Conservation (phyloP, 345 rosid genomes). For the Melaleuca quinquenervia region DNA sequence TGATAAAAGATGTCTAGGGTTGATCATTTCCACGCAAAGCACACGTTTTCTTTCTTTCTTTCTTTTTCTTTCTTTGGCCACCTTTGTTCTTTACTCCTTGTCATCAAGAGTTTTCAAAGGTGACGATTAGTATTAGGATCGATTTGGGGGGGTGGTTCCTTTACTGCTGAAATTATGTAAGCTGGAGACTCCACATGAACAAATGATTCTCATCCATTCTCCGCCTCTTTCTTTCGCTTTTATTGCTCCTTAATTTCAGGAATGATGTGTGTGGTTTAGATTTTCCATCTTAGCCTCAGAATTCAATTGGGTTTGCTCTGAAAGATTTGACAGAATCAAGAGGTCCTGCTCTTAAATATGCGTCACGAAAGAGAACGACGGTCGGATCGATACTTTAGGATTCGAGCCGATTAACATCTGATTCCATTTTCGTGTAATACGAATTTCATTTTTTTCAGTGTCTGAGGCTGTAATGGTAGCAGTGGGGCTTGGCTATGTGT, state of each 20-base stretch:
- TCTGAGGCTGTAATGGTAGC: background rate
- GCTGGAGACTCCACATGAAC: background rate
- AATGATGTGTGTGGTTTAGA: background rate
- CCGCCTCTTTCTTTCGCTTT: background rate
- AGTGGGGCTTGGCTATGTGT: background rate
- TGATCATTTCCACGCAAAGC: background rate
- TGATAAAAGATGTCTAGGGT: background rate
- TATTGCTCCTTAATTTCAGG: background rate
- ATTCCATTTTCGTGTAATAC: background rate
- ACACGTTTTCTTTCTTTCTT: background rate
- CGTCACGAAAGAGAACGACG: no score
- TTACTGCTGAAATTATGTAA: background rate
- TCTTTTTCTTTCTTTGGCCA: no score
- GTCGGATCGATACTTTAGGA: background rate
- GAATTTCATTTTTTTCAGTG: background rate
- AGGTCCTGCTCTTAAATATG: background rate
- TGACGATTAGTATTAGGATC: background rate
- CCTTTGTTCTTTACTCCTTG: no score
- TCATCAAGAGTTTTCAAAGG: background rate
- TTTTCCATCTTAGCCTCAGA: background rate
- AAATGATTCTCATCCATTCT: background rate
- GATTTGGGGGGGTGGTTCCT: background rate
- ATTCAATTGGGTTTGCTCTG: background rate
- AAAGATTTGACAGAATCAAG: background rate
- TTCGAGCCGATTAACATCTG: background rate